A percentile compares a stretch with the other conserved stretches of the same genome.
phyloP scores from a whole-genome alignment of 768 basidiomycete species.

The Macrolepiota fuliginosa region DNA sequence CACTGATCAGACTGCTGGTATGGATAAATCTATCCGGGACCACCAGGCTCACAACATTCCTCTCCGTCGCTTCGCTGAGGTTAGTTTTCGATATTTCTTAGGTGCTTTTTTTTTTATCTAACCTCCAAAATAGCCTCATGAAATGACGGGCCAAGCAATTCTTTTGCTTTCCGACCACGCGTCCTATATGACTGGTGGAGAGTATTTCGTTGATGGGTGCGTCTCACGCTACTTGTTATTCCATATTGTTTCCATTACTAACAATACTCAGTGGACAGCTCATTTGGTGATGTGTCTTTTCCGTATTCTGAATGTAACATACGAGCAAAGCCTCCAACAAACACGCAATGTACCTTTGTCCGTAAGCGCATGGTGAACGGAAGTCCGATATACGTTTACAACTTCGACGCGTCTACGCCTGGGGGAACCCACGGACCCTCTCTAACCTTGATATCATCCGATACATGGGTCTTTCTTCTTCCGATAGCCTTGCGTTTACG shows the following conservation, averaged over 20 bases:
- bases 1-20: conserved; percentile 55
- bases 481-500: no score
- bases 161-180: conserved; percentile 50
- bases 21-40: conserved; percentile 47
- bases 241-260: neutral
- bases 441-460: no score
- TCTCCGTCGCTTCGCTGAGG: conserved; percentile 56
- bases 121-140: conserved; percentile 40
- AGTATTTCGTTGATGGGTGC: conserved; percentile 56
- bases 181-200: conserved; percentile 57
- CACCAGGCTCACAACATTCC: conserved; percentile 51
- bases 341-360: no score
- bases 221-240: conserved; percentile 14
- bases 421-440: no score
- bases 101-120: neutral
- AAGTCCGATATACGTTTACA: no score
- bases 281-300: conserved; percentile 21
- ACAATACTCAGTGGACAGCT: conserved; percentile 18
- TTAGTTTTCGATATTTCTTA: conserved; percentile 14
- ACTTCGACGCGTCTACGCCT: no score
- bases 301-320: neutral
- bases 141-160: conserved; percentile 55
- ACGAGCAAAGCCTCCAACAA: neutral
- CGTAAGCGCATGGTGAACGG: no score
- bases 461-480: no score